These are phyloP conservation scores for Saccharomyces hybrid DNA, from an alignment of 1,139 yeast species.

Conservation along the genomic window DNA sequence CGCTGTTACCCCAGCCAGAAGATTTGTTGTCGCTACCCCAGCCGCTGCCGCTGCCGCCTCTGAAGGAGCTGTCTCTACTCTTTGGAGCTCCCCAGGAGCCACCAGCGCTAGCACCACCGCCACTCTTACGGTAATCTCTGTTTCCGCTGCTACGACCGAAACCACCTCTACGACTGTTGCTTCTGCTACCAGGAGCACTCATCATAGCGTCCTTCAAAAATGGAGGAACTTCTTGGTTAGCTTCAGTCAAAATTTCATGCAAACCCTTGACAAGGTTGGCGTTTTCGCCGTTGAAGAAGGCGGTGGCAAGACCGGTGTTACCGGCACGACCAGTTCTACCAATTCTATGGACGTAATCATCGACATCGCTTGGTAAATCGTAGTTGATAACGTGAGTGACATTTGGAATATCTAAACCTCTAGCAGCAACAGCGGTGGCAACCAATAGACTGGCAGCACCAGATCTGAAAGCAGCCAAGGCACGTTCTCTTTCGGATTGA, in stretches of 20 bases:
- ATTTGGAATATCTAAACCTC: constrained; percentile 98
- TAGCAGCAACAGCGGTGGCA: constrained; percentile 94
- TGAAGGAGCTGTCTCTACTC: constrained; percentile 30
- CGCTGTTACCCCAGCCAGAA: constrained; percentile 19
- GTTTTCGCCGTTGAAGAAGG: constrained; percentile 95
- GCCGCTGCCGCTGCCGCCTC: constrained; percentile 15
- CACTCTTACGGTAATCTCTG: constrained; percentile 53
- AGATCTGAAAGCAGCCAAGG: constrained; percentile 56
- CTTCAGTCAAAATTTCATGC: constrained; percentile 81
- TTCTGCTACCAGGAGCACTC: constrained; percentile 60
- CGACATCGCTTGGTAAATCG: constrained; percentile 93
- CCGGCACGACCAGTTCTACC: constrained; percentile 99
- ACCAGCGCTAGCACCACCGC: constrained; percentile 31
- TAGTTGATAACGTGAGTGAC: constrained; percentile 96
- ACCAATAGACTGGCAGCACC: constrained; percentile 61
- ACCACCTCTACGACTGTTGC: constrained; percentile 55
- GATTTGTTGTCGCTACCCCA: too few relatives aligned
- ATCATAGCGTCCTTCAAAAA: constrained; percentile 75
- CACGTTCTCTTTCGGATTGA: constrained; percentile 96
- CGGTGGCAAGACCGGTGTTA: constrained; percentile 95
- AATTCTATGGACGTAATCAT: constrained; percentile 97
- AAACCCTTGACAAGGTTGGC: constrained; percentile 82
- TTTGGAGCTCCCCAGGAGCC: constrained; percentile 29
- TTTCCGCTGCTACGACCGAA: constrained; percentile 31
- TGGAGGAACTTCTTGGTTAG: constrained; percentile 94